Conservation (phyloP, 208 protist genomes). For the Kentomonas sorsogonicus region DNA sequence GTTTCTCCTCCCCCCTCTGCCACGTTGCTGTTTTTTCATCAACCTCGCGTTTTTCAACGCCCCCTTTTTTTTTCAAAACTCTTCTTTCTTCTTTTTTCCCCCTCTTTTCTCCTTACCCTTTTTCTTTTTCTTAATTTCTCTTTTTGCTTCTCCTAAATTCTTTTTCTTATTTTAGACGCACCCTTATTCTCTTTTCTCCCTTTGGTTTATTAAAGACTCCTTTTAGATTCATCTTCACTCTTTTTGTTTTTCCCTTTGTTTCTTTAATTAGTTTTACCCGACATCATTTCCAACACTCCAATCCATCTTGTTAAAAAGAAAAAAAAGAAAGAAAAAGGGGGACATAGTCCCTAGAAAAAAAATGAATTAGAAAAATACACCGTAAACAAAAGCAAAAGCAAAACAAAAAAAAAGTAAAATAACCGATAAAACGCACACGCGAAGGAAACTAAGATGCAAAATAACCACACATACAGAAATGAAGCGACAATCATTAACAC, state of each 20-base stretch:
- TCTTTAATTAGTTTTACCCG: constrained; percentile 3
- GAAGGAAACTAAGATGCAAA: no score
- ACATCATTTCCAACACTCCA: neutral
- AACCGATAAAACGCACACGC: no score
- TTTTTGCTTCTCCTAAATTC: neutral
- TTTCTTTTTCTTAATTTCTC: constrained; percentile 18
- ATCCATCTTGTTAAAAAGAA: neutral
- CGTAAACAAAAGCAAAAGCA: no score
- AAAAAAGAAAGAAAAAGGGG: neutral
- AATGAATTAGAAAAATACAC: no score
- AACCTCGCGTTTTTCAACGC: neutral
- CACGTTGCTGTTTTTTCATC: neutral
- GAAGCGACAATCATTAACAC: no score
- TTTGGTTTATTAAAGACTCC: constrained; percentile 5
- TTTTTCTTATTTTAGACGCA: constrained; percentile 11
- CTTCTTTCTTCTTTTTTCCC: constrained; percentile 2
- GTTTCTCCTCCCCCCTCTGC: constrained; percentile 12
- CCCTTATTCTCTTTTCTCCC: constrained; percentile 3
- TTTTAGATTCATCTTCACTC: neutral
- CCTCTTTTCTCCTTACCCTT: neutral
- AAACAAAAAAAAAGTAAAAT: no score
- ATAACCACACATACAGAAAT: no score
- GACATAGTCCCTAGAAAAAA: no score
- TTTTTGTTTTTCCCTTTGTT: constrained; percentile 12
- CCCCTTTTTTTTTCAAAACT: neutral